A percentile compares a stretch with the other conserved stretches of the same genome.
Conservation (phyloP, 805 yeast species). For the Saccharomycopsis sp. region DNA sequence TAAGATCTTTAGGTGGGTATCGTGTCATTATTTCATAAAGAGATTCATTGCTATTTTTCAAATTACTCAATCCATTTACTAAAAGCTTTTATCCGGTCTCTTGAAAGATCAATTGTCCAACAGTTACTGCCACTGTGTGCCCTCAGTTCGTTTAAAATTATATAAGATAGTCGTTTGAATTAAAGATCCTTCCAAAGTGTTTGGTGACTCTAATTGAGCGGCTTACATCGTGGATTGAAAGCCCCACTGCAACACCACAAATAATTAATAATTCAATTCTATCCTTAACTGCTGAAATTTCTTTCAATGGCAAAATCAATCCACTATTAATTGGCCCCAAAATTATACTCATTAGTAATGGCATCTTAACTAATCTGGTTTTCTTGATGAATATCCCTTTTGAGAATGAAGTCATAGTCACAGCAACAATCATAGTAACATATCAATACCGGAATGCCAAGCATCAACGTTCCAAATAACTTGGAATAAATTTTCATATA, state of each 20-base stretch:
- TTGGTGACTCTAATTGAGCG: conserved; percentile 45
- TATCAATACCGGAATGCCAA: conserved; percentile 37
- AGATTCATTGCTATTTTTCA: too few relatives aligned
- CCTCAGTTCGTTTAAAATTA: conserved; percentile 39
- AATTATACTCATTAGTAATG: too few relatives aligned
- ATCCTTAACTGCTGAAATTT: conserved; percentile 25
- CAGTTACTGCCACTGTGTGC: too few relatives aligned
- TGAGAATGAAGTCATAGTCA: conserved; percentile 29
- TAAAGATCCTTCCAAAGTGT: conserved; percentile 41
- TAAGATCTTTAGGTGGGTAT: too few relatives aligned
- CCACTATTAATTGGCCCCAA: too few relatives aligned
- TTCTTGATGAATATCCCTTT: conserved; percentile 33
- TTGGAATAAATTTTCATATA: conserved; percentile 36
- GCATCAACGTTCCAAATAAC: conserved; percentile 33
- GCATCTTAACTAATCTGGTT: conserved; percentile 37
- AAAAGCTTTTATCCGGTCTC: too few relatives aligned
- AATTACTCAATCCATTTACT: too few relatives aligned
- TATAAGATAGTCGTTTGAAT: conserved; percentile 42
- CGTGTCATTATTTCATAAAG: too few relatives aligned
- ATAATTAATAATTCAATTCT: conserved; percentile 41
- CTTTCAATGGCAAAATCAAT: too few relatives aligned
- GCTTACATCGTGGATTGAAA: conserved; percentile 37
- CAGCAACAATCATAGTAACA: conserved; percentile 38
- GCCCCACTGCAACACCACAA: conserved; percentile 42
- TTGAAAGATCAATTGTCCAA: too few relatives aligned